Evolutionary conservation across 768 basidiomycete genomes (phyloP).

Genomic region (Phylloporus sp.): DNA sequence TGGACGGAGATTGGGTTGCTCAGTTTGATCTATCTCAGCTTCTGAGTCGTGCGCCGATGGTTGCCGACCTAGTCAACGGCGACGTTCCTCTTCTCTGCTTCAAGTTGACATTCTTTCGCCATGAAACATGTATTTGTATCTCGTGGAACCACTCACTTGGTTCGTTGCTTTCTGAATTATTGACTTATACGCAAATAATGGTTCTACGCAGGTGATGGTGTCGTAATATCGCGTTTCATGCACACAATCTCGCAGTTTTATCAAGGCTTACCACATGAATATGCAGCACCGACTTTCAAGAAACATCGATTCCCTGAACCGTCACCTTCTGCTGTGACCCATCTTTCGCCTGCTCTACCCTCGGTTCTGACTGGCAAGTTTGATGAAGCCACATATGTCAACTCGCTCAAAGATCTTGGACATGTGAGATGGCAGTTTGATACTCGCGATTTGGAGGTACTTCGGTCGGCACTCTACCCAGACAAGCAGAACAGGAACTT

Average conservation of each 20-base stretch:
- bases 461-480: constrained; percentile 13
- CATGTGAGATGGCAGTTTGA: constrained; percentile 17
- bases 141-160: constrained; percentile 34
- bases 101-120: constrained; percentile 23
- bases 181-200: not conserved
- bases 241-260: constrained; percentile 27
- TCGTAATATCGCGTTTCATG: constrained; percentile 28
- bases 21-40: constrained; percentile 20
- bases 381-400: constrained; percentile 8
- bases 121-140: constrained; percentile 29
- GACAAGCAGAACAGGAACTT: not conserved
- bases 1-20: constrained; percentile 25
- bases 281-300: constrained; percentile 20
- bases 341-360: constrained; percentile 18
- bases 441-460: constrained; percentile 7
- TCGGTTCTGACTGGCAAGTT: constrained; percentile 18
- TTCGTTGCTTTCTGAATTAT: constrained; percentile 6
- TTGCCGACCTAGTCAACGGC: constrained; percentile 15
- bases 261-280: constrained; percentile 13
- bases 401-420: constrained; percentile 9
- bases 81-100: constrained; percentile 21
- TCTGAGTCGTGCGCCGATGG: constrained; percentile 13
- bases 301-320: constrained; percentile 23
- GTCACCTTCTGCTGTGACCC: constrained; percentile 3
- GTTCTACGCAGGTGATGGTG: constrained; percentile 25